Evolutionary conservation across 257 asterid species (phyloP).

Genomic region (Echites panduratus): DNA sequence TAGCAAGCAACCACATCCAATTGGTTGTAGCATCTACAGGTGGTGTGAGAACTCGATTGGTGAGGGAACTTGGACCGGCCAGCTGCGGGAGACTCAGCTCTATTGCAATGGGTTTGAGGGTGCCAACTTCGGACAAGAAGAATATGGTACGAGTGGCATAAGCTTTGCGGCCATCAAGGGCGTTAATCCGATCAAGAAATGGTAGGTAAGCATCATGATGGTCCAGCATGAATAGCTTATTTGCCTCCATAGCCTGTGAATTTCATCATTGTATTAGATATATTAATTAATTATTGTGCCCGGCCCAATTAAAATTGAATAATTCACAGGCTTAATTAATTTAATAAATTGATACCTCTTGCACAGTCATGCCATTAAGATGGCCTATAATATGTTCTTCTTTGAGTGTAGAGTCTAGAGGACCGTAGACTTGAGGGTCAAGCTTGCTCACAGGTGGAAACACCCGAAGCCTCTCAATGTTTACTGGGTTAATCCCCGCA

Average conservation of each 20-base stretch:
- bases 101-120: conserved; percentile 82
- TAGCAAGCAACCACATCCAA: conserved; percentile 91
- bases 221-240: conserved; percentile 67
- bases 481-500: conserved; percentile 89
- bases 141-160: conserved; percentile 83
- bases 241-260: conserved; percentile 67
- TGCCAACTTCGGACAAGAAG: conserved; percentile 62
- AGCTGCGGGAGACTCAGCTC: conserved; percentile 72
- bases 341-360: conserved; percentile 44
- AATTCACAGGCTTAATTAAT: background rate
- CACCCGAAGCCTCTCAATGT: conserved; percentile 61
- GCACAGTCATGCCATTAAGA: conserved; percentile 79
- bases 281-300: background rate
- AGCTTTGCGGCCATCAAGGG: conserved; percentile 84
- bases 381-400: conserved; percentile 74
- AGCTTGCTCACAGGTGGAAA: conserved; percentile 88
- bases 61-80: conserved; percentile 35
- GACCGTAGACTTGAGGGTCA: conserved; percentile 68
- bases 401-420: conserved; percentile 75
- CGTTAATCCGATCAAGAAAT: conserved; percentile 64
- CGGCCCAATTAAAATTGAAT: background rate
- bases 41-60: conserved; percentile 71
- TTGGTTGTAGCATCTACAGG: conserved; percentile 65
- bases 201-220: conserved; percentile 86
- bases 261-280: background rate